Evolutionary conservation across 1,139 yeast genomes (phyloP), one percentile per base, ranked within the genome.

Genomic region (Wickerhamomyces sp.): DNA sequence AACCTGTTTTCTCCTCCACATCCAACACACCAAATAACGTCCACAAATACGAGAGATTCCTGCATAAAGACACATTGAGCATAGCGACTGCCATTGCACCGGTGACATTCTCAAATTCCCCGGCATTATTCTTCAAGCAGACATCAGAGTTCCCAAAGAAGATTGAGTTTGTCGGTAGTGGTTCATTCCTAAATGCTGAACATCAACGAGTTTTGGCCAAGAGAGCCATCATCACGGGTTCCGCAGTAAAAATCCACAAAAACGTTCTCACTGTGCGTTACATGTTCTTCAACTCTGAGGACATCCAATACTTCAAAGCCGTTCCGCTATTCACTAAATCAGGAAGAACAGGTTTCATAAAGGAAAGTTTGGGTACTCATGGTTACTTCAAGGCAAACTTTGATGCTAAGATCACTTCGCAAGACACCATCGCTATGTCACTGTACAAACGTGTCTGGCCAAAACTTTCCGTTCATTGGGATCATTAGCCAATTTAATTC

Each of bases 331-430:
- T 87, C 60, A 89, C 97, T 31, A 87, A 86, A 58, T 72, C 80
- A 50, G 98, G 98, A 34, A 78, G 96, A 58, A 71, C 88, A 26
- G 99, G 99, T 38, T 84, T 82, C 58, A 87, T 93, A 58, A 89
- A 87, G 61, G 97, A 91, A 58, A 76, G 89, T 57, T 72, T 93
- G 64, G 99, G 99, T 64, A 93, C 98, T 4, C 98, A 93, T 60
- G 99, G 99, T 45, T 87, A 91, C 64, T 89, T 83, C 72, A 93
- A 93, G 65, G 96, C 96, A 16, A 84, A 86, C 16, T 93, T 93
- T 54, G 97, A 93, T 57, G 93, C 93, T 38, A 85, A 81, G 53
- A 68, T 93, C 51, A 77, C 86, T 31, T 85, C 96, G 0, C 96
- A 89, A 62, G 98, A 93, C 60, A 80, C 87, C 12, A 79, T 91